Base-by-base conservation (phyloP, 805 yeast genomes). In the Yamadazyma sp. region DNA sequence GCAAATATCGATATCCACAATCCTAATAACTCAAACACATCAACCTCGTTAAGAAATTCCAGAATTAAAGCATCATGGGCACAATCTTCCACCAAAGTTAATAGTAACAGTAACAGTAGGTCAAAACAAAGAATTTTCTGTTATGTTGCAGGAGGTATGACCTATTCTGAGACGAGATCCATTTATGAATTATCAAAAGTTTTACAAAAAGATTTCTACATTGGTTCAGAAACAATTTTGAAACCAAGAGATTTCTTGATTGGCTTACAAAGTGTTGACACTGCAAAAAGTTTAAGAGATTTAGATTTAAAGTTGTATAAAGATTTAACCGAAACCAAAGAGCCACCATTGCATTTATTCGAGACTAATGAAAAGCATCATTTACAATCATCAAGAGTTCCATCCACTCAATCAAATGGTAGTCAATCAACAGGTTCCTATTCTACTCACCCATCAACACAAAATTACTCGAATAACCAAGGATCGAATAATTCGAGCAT, bases 101-200 rank as follows among this genome's bases (percentile, higher is more conserved):
- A 28, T 22, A 20, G 27, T 8, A 18, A 48, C 5, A 43, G 53
- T n/a, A 15, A 11, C 16, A 4, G 32, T 4, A 34, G 30, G 10
- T 49, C 59, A 15, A 60, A 78, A 45, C 96, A 86, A 52, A 67
- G 93, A 32, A 67, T 89, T 6, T 75, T 89, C 45, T 76, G 88
- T 38, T 93, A 79, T 52, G 74, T 87, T 18, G 82, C 95, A 2
- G 99, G 99, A 15, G 98, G 98, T 7, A 60, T 85, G 14, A 86
- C 98, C 0, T 76, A 82, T 45, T 75, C 89, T 2, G 99, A 93
- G 57, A 63, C 83, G 19, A 74, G 91, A 43, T 73, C 86, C 9
- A 79, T 81, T 4, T 81, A 85, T 48, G 91, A 86, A 43, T 68
- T 87, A 30, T 74, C 86, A 7, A 58, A 64, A 12, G 56, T 70